Percentiles rank a stretch among this genome's conserved stretches.
Evolutionary conservation across 148 eudicot genomes (phyloP).

Genomic region (Dysphania ambrosioides): DNA sequence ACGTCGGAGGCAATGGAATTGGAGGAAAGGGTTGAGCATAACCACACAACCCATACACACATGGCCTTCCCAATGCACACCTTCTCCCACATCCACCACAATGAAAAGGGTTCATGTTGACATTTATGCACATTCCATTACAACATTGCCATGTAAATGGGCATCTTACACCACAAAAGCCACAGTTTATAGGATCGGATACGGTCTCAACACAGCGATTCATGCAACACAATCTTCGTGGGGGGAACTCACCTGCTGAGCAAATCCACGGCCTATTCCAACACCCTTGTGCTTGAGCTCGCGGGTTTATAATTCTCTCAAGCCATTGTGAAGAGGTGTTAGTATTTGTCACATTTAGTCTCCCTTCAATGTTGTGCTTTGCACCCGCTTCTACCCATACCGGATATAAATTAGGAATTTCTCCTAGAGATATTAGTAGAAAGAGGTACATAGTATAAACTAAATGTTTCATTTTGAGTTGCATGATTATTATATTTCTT

Average conservation of each 20-base stretch:
- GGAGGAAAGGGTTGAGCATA: slow-evolving; percentile 56
- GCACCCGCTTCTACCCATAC: slow-evolving; percentile 3
- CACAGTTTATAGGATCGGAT: slow-evolving; percentile 59
- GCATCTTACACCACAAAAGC: slow-evolving; percentile 67
- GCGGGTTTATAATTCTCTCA: slow-evolving; percentile 34
- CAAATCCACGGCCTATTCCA: slow-evolving; percentile 73
- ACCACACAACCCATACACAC: slow-evolving; percentile 69
- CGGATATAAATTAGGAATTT: no score
- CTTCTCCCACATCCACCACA: slow-evolving; percentile 59
- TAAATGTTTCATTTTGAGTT: slow-evolving; percentile 15
- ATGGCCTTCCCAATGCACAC: slow-evolving; percentile 45
- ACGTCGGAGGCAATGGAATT: slow-evolving; percentile 23
- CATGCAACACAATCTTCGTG: slow-evolving; percentile 46
- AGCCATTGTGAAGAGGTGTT: slow-evolving; percentile 46
- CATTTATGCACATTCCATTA: slow-evolving; percentile 47
- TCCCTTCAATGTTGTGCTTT: background rate
- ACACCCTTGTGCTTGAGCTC: slow-evolving; percentile 49
- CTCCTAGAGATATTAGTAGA: background rate
- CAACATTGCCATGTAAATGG: slow-evolving; percentile 79
- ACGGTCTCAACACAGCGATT: slow-evolving; percentile 59
- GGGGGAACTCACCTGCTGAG: slow-evolving; percentile 31
- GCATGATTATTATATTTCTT: background rate
- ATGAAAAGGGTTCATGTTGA: slow-evolving; percentile 44
- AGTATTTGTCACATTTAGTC: slow-evolving; percentile 25
- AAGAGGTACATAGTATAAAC: background rate